phyloP scores from a whole-genome alignment of 192 early-diverging fungal genomes.

The Thoreauomyces humboldtii region DNA sequence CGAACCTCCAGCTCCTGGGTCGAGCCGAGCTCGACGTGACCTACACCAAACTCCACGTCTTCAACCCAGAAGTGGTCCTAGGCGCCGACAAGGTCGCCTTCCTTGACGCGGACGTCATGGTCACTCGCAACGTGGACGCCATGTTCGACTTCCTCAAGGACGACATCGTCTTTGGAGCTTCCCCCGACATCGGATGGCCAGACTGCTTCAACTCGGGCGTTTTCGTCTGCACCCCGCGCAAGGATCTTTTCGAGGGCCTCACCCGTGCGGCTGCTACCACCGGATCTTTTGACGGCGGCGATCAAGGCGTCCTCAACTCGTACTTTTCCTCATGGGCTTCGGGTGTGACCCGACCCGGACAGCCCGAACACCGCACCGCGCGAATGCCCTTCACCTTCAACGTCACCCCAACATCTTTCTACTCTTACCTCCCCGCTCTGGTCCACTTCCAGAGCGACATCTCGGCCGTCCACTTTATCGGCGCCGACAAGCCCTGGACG shows the following conservation, averaged over 20 bases:
- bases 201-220: conserved; percentile 98
- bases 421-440: conserved; percentile 81
- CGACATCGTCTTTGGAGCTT: conserved; percentile 66
- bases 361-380: conserved; percentile 37
- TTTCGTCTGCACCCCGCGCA: conserved; percentile 68
- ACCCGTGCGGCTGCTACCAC: conserved; percentile 48
- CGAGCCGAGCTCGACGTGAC: conserved; percentile 87
- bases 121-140: conserved; percentile 76
- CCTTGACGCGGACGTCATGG: conserved; percentile 89
- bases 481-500: conserved; percentile 81
- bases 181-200: conserved; percentile 94
- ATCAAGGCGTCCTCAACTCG: conserved; percentile 90
- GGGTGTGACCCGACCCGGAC: conserved; percentile 14
- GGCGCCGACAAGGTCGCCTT: conserved; percentile 70
- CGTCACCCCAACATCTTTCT: conserved; percentile 75
- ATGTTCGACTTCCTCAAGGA: conserved; percentile 62
- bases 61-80: conserved; percentile 62
- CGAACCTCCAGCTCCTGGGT: conserved; percentile 72
- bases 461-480: conserved; percentile 88
- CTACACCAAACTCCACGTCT: conserved; percentile 87
- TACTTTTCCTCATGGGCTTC: conserved; percentile 80
- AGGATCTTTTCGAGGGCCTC: conserved; percentile 49
- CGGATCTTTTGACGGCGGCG: conserved; percentile 88
- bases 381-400: conserved; percentile 91
- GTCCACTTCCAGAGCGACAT: conserved; percentile 69